These are phyloP conservation scores for Mucuna pruriens DNA, from an alignment of 306 rosid species.

Conservation along the genomic window DNA sequence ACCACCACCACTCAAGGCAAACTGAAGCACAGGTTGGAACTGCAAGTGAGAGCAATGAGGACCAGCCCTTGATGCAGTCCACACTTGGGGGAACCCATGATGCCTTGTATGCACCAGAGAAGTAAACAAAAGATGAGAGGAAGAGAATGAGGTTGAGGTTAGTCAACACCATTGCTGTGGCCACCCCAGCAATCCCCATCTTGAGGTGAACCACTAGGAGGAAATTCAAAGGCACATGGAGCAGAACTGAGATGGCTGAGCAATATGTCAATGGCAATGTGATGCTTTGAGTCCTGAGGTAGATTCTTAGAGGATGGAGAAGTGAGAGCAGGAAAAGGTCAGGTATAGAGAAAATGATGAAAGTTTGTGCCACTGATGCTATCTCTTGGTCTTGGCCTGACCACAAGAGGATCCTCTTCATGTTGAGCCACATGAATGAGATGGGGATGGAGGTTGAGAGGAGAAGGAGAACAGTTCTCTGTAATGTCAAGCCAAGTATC, in stretches of 20 bases:
- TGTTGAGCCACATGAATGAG: conserved; percentile 86
- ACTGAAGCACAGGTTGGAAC: conserved; percentile 91
- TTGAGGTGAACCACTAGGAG: conserved; percentile 67
- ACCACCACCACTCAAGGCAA: conserved; percentile 99
- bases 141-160: conserved; percentile 75
- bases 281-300: conserved; percentile 79
- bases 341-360: conserved; percentile 74
- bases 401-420: conserved; percentile 73
- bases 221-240: conserved; percentile 82
- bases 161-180: conserved; percentile 84
- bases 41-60: conserved; percentile 73
- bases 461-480: conserved; percentile 83
- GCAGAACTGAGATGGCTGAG: conserved; percentile 74
- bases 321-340: conserved; percentile 88
- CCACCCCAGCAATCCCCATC: conserved; percentile 85
- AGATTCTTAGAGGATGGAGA: conserved; percentile 89
- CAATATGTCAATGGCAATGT: conserved; percentile 87
- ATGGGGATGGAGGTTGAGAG: conserved; percentile 85
- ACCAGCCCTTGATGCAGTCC: conserved; percentile 84
- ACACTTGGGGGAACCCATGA: conserved; percentile 82
- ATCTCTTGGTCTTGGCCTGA: conserved; percentile 93
- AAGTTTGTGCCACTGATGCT: conserved; percentile 79
- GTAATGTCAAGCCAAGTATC: conserved; percentile 80
- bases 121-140: conserved; percentile 60
- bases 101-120: conserved; percentile 66